A percentile compares a stretch with the other conserved stretches of the same genome.
phyloP scores from a whole-genome alignment of 2,329 filamentous ascomycete genomes.

The Colletotrichum incanum region DNA sequence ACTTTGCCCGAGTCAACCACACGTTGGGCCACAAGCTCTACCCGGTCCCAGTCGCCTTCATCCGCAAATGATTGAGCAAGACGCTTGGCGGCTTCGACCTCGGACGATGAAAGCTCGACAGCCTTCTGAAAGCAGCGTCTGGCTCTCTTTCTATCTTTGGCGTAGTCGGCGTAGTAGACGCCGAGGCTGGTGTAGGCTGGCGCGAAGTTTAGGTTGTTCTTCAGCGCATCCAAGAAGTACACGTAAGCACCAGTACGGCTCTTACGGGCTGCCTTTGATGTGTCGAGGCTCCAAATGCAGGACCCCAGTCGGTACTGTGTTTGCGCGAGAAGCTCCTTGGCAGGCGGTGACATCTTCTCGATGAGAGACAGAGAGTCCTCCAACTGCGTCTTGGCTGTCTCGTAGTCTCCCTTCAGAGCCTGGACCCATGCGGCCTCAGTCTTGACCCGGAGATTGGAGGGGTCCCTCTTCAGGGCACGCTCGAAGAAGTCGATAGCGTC shows the following conservation, averaged over 20 bases:
- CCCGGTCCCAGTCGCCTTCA: slow-evolving; percentile 94
- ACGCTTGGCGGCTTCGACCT: slow-evolving; percentile 89
- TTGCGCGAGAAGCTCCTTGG: slow-evolving; percentile 83
- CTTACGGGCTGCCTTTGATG: slow-evolving; percentile 81
- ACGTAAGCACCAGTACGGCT: slow-evolving; percentile 86
- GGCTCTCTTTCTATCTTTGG: slow-evolving; percentile 87
- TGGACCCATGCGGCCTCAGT: slow-evolving; percentile 95
- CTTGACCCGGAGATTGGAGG: slow-evolving; percentile 82
- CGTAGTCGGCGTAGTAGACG: slow-evolving; percentile 92
- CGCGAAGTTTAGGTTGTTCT: slow-evolving; percentile 89
- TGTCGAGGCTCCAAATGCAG: slow-evolving; percentile 88
- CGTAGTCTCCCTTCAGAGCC: slow-evolving; percentile 84
- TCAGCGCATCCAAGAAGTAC: slow-evolving; percentile 86
- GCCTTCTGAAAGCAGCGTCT: slow-evolving; percentile 97
- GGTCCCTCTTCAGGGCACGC: slow-evolving; percentile 81
- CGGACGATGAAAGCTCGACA: slow-evolving; percentile 89
- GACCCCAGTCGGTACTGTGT: slow-evolving; percentile 89
- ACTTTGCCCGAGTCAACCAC: slow-evolving; percentile 96
- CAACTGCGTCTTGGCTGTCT: slow-evolving; percentile 77
- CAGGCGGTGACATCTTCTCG: slow-evolving; percentile 71
- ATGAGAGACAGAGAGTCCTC: slow-evolving; percentile 78
- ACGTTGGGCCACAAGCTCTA: slow-evolving; percentile 91
- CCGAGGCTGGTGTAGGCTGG: slow-evolving; percentile 94
- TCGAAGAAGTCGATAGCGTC: slow-evolving; percentile 86
- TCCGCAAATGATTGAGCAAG: slow-evolving; percentile 90